Percentiles rank a stretch among this genome's conserved stretches.
Evolutionary conservation across 495 filamentous ascomycete genomes (phyloP).

Genomic region (Poronia punctata): DNA sequence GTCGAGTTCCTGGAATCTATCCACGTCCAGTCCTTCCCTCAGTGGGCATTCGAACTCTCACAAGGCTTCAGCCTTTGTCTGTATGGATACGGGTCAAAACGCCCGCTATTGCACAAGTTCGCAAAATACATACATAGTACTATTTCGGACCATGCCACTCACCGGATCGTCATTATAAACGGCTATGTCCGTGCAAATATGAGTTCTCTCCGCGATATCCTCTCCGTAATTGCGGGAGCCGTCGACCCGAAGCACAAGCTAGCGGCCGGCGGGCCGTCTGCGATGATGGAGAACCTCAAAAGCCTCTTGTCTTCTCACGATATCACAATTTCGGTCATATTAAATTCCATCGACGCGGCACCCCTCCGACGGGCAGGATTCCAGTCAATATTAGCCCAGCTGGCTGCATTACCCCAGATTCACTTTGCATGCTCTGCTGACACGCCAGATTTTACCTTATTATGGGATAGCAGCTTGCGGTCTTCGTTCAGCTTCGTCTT

Average conservation of each 20-base stretch:
- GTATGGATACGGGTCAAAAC: conserved; percentile 89
- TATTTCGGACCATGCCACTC: conserved; percentile 26
- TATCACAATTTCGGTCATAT: conserved; percentile 55
- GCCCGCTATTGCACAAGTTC: conserved; percentile 66
- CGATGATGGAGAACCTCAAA: conserved; percentile 44
- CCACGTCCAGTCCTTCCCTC: conserved; percentile 74
- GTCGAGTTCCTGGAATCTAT: conserved; percentile 63
- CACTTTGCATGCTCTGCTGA: conserved; percentile 74
- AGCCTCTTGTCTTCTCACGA: conserved; percentile 42
- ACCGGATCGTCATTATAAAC: conserved; percentile 77
- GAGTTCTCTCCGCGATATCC: conserved; percentile 69
- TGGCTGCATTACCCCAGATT: conserved; percentile 68
- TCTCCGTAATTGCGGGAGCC: conserved; percentile 63
- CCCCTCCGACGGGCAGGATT: conserved; percentile 62
- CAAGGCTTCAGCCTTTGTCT: conserved; percentile 87
- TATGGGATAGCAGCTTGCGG: conserved; percentile 81
- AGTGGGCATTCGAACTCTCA: conserved; percentile 88
- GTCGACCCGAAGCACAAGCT: conserved; percentile 48
- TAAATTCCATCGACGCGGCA: conserved; percentile 79
- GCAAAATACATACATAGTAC: conserved; percentile 61
- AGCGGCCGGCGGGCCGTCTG: conserved; percentile 29
- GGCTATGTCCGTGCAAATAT: conserved; percentile 63
- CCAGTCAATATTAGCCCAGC: conserved; percentile 67
- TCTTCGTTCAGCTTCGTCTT: conserved; percentile 78
- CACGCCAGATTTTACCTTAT: conserved; percentile 74